Evolutionary conservation across 1,139 yeast genomes (phyloP), one percentile per base, ranked within the genome.

Genomic region (Nadsonia commutata): DNA sequence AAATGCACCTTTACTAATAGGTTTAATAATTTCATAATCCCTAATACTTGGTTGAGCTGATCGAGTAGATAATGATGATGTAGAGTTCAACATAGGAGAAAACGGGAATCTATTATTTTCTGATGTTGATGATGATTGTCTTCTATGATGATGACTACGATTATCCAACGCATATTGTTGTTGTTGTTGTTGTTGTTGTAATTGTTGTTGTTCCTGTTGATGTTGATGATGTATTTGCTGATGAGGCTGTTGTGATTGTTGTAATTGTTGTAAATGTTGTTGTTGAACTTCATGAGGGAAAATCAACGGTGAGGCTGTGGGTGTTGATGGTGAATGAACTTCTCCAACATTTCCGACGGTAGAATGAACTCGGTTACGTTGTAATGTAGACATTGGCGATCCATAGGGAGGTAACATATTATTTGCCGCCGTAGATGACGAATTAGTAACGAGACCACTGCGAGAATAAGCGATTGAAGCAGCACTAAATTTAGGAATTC

Each of bases 1-100:
- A 67, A 88, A 93, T 0, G 99, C 98, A 27, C 99, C 99, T 57
- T 85, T 84, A 57, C 95, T 83, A 43, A 93, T 86, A 0, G 98
- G 95, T 56, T 86, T 86, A 46, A 93, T 67, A 31, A 90, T 77
- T 52, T 85, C 95, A 58, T 86, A 93, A 60, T 93, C 98, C 49
- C 74, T 75, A 22, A 88, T 86, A 1, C 85, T 79, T 0, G 94
- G 90, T 2, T 70, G 65, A 0, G 64, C 51, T 0, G 66, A 62
- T 40, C 62, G 60, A 4, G 55, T 43, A 1, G 72, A 55, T n/a
- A 40, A 22, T 0, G 79, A 70, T 41, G 51, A 61, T 36, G 74
- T 72, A 1, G 93, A 79, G 1, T 84, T 76, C 39, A 86, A 60
- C 21, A 86, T 62, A 0, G 97, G 97, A 0, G 95, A 84, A 22